Evolutionary conservation across 352 stramenopile species (phyloP).

Genomic region (Globisporangium barbulae): DNA sequence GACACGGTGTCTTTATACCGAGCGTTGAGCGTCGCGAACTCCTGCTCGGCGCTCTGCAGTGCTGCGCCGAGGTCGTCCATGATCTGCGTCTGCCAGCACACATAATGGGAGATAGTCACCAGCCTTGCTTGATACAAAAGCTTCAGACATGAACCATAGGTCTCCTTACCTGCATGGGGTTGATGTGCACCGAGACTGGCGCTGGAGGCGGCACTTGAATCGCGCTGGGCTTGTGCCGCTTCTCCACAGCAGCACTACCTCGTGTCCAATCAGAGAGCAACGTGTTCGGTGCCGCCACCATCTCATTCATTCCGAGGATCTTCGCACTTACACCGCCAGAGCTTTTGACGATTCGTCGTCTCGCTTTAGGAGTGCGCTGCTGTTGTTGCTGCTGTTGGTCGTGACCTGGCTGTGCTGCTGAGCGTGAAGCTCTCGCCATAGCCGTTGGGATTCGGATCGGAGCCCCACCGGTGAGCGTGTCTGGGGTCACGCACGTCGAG

Average conservation of each 20-base stretch:
- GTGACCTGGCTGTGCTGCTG: neutral
- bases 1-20: constrained; percentile 37
- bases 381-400: neutral
- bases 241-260: neutral
- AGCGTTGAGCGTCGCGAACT: constrained; percentile 48
- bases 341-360: neutral
- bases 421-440: neutral
- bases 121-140: neutral
- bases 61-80: constrained; percentile 49
- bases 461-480: constrained; percentile 7
- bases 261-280: constrained; percentile 14
- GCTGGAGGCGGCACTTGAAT: constrained; percentile 35
- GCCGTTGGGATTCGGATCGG: constrained; percentile 12
- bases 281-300: constrained; percentile 2
- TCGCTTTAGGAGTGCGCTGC: neutral
- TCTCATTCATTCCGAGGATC: constrained; percentile 15
- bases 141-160: neutral
- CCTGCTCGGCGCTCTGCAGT: constrained; percentile 34
- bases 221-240: constrained; percentile 25
- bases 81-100: constrained; percentile 38
- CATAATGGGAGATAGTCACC: neutral
- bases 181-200: constrained; percentile 34
- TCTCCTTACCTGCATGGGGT: constrained; percentile 48
- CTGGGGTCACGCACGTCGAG: constrained; percentile 43
- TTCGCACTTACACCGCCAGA: constrained; percentile 6